Base-by-base conservation (phyloP, 2,329 filamentous ascomycete genomes). In the Paecilomyces dactylethromorphus region DNA sequence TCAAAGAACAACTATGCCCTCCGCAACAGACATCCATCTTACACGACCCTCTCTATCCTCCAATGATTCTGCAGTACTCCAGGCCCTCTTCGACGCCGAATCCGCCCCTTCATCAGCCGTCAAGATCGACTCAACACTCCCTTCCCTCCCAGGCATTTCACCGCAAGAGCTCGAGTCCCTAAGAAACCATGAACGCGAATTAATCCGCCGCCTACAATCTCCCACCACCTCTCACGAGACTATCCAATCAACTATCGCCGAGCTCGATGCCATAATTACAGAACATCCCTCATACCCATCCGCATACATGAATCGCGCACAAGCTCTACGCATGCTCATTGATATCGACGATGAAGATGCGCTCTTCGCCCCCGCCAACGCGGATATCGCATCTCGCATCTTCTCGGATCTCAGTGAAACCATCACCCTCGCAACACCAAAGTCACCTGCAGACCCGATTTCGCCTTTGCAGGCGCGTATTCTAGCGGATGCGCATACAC, bases 231-330 rank as follows among this genome's bases (percentile, higher is more conserved):
- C 68, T 13, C 57, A 26, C 13, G 61, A 65, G 31, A 65, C 62
- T 3, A 67, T 78, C 49, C 54, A 70, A 22, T 63, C 66, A 2
- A 69, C 75, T 5, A 69, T 79, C 18, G 56, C 65, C 3, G 68
- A 73, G 11, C 67, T 85, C 8, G 71, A 77, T 33, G 62, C 63
- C 1, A 71, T 84, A 5, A 75, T 84, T 55, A 55, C 61, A 0
- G 58, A 72, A 11, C 61, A 79, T 15, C 79, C 81, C 3, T 68
- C 69, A 7, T 86, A 85, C 60, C 80, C 83, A 1, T 79, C 81
- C 6, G 81, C 81, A 11, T 81, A 81, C 58, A 76, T 80, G 54
- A 85, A 86, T 62, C 78, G 82, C 51, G 84, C 84, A 2, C 83
- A 85, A 70, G 70, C 75, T 63, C 59, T 71, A 1, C 72, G 78